A percentile compares a stretch with the other conserved stretches of the same genome.
Evolutionary conservation across 108 stramenopile species (phyloP).

Genomic region (Nannochloropsis salina): DNA sequence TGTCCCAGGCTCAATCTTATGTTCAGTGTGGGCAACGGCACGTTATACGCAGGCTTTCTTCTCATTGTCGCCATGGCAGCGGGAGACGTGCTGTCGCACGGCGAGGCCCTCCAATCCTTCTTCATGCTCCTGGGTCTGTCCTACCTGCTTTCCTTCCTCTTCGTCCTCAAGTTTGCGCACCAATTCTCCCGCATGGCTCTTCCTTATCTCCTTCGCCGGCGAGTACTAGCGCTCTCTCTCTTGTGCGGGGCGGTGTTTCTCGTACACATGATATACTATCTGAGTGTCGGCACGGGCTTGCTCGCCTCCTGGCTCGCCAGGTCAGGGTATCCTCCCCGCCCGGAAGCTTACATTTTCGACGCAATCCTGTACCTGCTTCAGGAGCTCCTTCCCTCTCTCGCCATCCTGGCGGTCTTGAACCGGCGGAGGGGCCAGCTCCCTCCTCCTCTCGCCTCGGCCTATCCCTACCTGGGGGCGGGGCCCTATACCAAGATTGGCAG

Average conservation of each 20-base stretch:
- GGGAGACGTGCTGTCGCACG: not conserved
- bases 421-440: not conserved
- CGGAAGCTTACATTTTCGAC: not conserved
- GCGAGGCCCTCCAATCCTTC: not conserved
- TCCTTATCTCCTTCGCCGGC: not conserved
- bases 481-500: conserved; percentile 17
- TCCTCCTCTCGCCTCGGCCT: not conserved
- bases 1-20: not conserved
- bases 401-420: not conserved
- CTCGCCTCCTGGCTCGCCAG: not conserved
- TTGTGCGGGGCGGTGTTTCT: not conserved
- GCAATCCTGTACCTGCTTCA: not conserved
- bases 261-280: conserved; percentile 1
- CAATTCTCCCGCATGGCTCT: not conserved
- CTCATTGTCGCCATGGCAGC: not conserved
- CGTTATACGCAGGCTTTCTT: not conserved
- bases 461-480: not conserved
- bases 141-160: not conserved
- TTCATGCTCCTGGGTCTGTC: not conserved
- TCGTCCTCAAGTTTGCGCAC: not conserved
- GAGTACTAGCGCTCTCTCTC: not conserved
- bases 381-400: not conserved
- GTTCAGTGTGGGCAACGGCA: not conserved
- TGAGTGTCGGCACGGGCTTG: not conserved
- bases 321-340: not conserved